Percentiles rank a stretch among this genome's conserved stretches.
Evolutionary conservation across 2,329 filamentous ascomycete genomes (phyloP).

Genomic region (Aspergillus terreus): DNA sequence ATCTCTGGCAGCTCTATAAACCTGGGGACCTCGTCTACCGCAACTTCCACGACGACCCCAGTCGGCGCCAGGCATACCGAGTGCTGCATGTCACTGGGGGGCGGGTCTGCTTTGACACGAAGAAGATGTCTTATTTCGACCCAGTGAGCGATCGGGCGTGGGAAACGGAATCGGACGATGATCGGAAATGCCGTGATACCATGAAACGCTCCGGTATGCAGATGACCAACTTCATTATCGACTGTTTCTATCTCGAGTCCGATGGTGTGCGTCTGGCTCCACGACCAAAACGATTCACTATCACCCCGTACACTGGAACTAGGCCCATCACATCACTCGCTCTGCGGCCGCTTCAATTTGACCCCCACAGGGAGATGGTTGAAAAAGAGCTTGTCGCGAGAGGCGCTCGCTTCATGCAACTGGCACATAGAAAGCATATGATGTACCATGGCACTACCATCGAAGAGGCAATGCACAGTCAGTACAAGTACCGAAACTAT

Average conservation of each 20-base stretch:
- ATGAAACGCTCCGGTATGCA: not conserved
- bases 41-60: not conserved
- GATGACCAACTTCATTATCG: not conserved
- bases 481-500: not conserved
- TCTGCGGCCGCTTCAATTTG: not conserved
- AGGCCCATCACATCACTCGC: not conserved
- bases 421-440: not conserved
- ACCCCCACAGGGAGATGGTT: not conserved
- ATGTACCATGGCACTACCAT: not conserved
- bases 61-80: not conserved
- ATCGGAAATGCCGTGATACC: not conserved
- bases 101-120: not conserved
- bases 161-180: not conserved
- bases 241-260: not conserved
- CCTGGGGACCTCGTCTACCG: not conserved
- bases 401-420: not conserved
- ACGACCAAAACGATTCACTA: not conserved
- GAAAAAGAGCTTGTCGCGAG: not conserved
- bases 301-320: not conserved
- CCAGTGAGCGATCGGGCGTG: not conserved
- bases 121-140: not conserved
- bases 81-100: not conserved
- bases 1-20: not conserved
- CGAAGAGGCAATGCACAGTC: not conserved
- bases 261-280: not conserved